Conservation (phyloP, 805 yeast species). For the Schizosaccharomyces lindneri region DNA sequence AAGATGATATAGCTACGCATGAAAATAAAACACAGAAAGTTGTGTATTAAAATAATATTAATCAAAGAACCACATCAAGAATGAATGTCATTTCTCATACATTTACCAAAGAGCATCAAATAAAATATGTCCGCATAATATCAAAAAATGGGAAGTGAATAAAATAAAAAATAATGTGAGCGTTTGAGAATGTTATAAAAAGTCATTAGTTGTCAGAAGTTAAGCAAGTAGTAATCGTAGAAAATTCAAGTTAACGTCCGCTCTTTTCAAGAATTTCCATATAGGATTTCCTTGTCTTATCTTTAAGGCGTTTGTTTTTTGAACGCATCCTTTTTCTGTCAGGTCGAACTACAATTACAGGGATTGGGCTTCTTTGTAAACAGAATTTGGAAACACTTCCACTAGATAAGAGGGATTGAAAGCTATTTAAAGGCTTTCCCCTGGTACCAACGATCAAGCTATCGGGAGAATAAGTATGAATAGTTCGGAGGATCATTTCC, state of each 20-base stretch:
- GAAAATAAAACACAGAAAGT: too few relatives aligned
- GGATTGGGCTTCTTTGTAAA: conserved; percentile 22
- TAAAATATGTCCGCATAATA: too few relatives aligned
- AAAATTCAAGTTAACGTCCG: background rate
- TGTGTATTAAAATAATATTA: too few relatives aligned
- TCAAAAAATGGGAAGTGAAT: too few relatives aligned
- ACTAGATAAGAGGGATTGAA: conserved; percentile 18
- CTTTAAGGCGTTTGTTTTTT: conserved; percentile 14
- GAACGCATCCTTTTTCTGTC: conserved; percentile 14
- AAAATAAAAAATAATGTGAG: too few relatives aligned
- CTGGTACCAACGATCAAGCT: conserved; percentile 23
- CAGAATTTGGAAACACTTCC: conserved; percentile 25
- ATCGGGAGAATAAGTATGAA: conserved; percentile 22
- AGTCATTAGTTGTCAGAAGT: background rate
- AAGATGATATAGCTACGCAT: too few relatives aligned
- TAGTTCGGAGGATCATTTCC: conserved; percentile 18
- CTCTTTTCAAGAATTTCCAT: conserved; percentile 10
- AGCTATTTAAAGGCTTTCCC: conserved; percentile 16
- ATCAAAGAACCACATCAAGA: too few relatives aligned
- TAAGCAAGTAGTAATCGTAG: background rate
- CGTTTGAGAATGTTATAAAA: background rate
- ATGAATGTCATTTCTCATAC: too few relatives aligned
- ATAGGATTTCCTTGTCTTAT: conserved; percentile 12
- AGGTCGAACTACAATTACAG: conserved; percentile 23
- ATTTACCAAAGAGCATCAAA: too few relatives aligned